Conservation (phyloP, 148 eudicot species). For the Beta vulgaris region DNA sequence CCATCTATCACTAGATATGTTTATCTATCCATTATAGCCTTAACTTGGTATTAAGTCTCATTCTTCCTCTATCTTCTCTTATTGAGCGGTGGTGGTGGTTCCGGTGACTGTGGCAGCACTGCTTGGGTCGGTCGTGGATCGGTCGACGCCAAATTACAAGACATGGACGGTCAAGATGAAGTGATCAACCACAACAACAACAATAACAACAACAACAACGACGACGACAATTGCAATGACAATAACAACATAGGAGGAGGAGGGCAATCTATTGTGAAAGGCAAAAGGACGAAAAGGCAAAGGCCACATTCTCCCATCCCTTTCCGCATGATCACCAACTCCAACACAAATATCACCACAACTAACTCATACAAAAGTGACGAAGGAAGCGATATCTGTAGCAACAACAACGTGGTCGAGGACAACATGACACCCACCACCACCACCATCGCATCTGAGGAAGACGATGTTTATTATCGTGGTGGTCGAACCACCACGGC, state of each 20-base stretch:
- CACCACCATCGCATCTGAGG: conserved; percentile 12
- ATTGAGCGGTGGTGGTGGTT: neutral
- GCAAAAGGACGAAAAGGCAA: conserved; percentile 42
- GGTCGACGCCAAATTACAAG: neutral
- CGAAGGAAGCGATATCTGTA: conserved; percentile 30
- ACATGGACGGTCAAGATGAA: conserved; percentile 30
- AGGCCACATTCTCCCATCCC: conserved; percentile 45
- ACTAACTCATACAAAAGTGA: conserved; percentile 23
- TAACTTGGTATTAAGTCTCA: neutral
- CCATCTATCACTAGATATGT: neutral
- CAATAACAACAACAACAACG: neutral
- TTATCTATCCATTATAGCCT: neutral
- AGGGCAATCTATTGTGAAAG: conserved; percentile 33
- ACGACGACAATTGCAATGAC: neutral
- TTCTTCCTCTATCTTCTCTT: neutral
- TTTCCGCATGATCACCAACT: conserved; percentile 28
- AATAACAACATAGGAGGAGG: neutral
- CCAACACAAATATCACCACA: neutral
- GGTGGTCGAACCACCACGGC: conserved; percentile 13
- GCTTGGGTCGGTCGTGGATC: neutral
- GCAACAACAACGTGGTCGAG: conserved; percentile 26
- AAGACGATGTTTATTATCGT: conserved; percentile 20
- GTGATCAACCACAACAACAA: conserved; percentile 21
- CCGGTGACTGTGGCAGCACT: neutral
- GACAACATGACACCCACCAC: neutral